phyloP scores from a whole-genome alignment of 306 rosid species.

The Sindora glabra region DNA sequence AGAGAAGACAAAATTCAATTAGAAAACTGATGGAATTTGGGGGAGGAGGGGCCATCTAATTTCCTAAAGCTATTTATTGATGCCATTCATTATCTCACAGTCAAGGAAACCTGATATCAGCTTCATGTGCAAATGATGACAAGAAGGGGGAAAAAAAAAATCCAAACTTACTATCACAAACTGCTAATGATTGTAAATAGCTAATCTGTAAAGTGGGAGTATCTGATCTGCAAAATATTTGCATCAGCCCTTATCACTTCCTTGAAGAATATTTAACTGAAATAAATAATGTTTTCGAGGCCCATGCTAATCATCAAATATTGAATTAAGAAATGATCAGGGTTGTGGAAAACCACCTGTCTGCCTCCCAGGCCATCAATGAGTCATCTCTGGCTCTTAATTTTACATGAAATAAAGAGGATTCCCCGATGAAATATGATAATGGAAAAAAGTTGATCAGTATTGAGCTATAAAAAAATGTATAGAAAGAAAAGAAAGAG shows the following conservation, averaged over 20 bases:
- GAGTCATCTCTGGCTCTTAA: slow-evolving; percentile 19
- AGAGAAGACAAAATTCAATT: no score
- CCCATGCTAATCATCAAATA: slow-evolving; percentile 27
- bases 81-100: neutral
- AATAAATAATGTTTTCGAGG: slow-evolving; percentile 8
- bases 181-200: neutral
- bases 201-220: slow-evolving; percentile 15
- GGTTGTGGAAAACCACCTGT: slow-evolving; percentile 32
- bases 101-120: slow-evolving; percentile 8
- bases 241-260: slow-evolving; percentile 24
- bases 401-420: slow-evolving; percentile 1
- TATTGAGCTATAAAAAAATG: neutral
- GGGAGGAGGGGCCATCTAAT: no score
- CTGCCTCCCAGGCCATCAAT: slow-evolving; percentile 21
- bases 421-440: neutral
- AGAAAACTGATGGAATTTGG: no score
- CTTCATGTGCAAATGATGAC: slow-evolving; percentile 19
- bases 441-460: neutral
- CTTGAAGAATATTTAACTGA: slow-evolving; percentile 10
- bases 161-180: neutral
- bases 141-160: slow-evolving; percentile 4
- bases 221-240: slow-evolving; percentile 12
- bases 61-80: neutral
- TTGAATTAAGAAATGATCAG: slow-evolving; percentile 10
- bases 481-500: neutral